Base-by-base conservation (phyloP, 306 rosid genomes). In the Biancaea sappan region DNA sequence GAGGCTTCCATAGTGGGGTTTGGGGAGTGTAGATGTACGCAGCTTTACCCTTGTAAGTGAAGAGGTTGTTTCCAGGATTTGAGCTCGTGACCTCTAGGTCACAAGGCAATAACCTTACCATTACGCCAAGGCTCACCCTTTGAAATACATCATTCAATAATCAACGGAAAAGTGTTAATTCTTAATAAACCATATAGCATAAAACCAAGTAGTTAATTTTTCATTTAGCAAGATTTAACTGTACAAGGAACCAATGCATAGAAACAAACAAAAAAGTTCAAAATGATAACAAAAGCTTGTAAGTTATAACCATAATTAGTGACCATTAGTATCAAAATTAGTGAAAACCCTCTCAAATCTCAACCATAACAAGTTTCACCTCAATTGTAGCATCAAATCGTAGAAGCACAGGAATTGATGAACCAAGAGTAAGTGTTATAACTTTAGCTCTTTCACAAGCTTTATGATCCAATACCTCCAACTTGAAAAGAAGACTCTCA, bases 381-480 rank as follows among this genome's bases (percentile, higher is more conserved):
- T 93, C 98, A 54, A 81, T 73, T 77, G 94, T 97, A 66, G 84
- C 85, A 82, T 93, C 97, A 56, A 69, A 83, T 63, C 87, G 93
- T 58, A 93, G 88, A 73, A 79, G 91, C 66, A 91, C 87, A 62
- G 91, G 96, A 79, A 91, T 83, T 13, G 97, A 96, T 21, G 92
- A 85, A 73, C 97, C 97, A 65, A 93, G 97, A 51, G 97, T 89
- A 18, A 94, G 93, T 57, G 91, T 85, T 77, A 89, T 89, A 61
- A 93, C 84, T 75, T 96, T 94, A 58, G 96, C 96, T 79, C 97
- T 93, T 86, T 93, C 98, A 56, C 98, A 89, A 62, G 94, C 97
- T 85, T 91, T 93, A 71, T 89, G 98, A 80, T 93, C 98, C 90
- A 91, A 80, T 65, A 91, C 91, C 86, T 93, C 98, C 88, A 93